Conservation (phyloP, 495 filamentous ascomycete genomes). For the Penicillium goetzii region DNA sequence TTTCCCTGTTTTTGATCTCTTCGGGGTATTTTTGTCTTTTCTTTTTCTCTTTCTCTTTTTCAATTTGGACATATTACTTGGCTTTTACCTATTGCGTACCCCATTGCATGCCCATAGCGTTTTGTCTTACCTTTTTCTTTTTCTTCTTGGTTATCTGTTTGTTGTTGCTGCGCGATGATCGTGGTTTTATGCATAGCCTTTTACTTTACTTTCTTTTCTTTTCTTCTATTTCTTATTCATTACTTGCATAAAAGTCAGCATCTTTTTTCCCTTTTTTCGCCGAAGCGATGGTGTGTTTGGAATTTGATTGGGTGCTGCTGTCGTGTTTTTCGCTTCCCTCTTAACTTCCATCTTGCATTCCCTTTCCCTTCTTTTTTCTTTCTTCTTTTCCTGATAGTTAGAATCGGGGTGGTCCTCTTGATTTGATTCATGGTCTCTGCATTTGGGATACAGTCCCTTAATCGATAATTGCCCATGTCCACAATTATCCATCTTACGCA, state of each 20-base stretch:
- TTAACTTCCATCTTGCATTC: no score
- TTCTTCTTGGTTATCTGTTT: background rate
- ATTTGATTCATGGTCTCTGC: constrained; percentile 4
- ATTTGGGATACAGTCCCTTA: constrained; percentile 1
- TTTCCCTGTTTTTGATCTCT: background rate
- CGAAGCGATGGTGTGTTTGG: constrained; percentile 12
- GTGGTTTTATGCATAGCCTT: constrained; percentile 6
- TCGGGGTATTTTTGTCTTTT: background rate
- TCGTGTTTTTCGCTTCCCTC: background rate
- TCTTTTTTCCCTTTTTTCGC: background rate
- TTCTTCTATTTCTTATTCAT: background rate
- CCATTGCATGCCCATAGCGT: constrained; percentile 6
- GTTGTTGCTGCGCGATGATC: background rate
- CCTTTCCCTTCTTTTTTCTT: background rate
- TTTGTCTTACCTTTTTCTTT: constrained; percentile 9
- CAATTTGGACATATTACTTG: background rate
- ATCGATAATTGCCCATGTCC: constrained; percentile 12
- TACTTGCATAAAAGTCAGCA: constrained; percentile 13
- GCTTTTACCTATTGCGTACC: constrained; percentile 1
- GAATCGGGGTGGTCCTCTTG: constrained; percentile 6
- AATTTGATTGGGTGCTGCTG: background rate
- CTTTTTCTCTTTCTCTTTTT: background rate
- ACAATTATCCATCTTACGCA: background rate
- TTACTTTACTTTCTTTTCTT: constrained; percentile 6
- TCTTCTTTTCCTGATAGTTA: background rate